Percentiles rank a stretch among this genome's conserved stretches.
Conservation (phyloP, 2,329 filamentous ascomycete genomes). For the Talaromyces pinophilus region DNA sequence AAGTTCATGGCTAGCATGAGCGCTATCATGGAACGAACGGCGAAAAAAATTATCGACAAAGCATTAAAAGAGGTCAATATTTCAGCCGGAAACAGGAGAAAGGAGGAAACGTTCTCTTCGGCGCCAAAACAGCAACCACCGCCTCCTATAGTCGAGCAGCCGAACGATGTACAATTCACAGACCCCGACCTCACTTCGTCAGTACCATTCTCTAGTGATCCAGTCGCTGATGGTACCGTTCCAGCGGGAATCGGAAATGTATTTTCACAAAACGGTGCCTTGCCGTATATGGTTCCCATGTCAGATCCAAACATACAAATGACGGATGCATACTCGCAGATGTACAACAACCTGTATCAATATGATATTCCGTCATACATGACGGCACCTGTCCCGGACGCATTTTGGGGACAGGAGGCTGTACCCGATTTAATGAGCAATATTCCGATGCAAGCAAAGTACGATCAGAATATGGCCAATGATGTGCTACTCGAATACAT, state of each 20-base stretch:
- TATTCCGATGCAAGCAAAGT: not conserved
- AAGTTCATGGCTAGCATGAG: conserved; percentile 89
- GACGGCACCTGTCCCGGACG: conserved; percentile 7
- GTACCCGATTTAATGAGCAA: not conserved
- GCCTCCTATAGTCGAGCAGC: conserved; percentile 1
- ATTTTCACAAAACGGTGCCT: not conserved
- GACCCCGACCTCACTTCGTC: not conserved
- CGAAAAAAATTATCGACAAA: conserved; percentile 81
- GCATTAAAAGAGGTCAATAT: conserved; percentile 67
- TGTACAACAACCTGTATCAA: conserved; percentile 14
- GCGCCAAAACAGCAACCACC: not conserved
- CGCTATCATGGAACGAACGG: conserved; percentile 88
- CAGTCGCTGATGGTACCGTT: not conserved
- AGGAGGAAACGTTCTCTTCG: not conserved
- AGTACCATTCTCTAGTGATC: not conserved
- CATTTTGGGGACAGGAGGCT: conserved; percentile 1
- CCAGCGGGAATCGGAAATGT: not conserved
- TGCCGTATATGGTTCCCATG: conserved; percentile 16
- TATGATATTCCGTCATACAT: conserved; percentile 16
- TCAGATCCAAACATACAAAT: conserved; percentile 9
- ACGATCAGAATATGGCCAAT: conserved; percentile 3
- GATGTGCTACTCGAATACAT: conserved; percentile 10
- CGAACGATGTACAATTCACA: not conserved
- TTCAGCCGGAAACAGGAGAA: conserved; percentile 6
- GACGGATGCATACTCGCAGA: conserved; percentile 11